Percentiles rank a stretch among this genome's conserved stretches.
Evolutionary conservation across 202 grass and related monocot genomes (phyloP).

Genomic region (Panicum hallii): DNA sequence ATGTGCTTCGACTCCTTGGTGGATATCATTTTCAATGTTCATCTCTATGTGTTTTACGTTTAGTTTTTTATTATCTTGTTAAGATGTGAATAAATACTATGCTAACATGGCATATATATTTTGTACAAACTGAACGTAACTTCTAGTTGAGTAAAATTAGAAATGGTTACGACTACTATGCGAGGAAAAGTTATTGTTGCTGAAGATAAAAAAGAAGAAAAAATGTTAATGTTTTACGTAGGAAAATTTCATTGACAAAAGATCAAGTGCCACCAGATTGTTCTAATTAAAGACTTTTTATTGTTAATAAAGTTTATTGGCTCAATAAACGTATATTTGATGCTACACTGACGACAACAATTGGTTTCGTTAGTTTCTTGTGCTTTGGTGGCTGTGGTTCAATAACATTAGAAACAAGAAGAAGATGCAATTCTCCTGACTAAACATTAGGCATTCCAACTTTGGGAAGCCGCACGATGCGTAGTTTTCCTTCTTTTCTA

Average conservation of each 20-base stretch:
- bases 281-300: not conserved
- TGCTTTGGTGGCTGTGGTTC: not conserved
- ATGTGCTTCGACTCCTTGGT: not conserved
- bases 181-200: too few species aligned
- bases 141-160: not conserved
- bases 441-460: constrained; percentile 21
- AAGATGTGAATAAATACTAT: not conserved
- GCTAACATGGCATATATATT: not conserved
- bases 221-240: not conserved
- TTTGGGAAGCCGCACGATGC: not conserved
- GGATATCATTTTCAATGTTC: constrained; percentile 12
- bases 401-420: not conserved
- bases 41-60: not conserved
- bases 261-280: not conserved
- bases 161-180: not conserved
- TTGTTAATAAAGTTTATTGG: not conserved
- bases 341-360: not conserved
- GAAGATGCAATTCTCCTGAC: not conserved
- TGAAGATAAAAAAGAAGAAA: not conserved
- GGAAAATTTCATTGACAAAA: not conserved
- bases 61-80: not conserved
- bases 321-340: not conserved
- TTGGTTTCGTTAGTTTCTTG: not conserved
- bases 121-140: not conserved
- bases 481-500: not conserved